phyloP scores from a whole-genome alignment of 2,329 filamentous ascomycete species.

The Ascochyta clinopodiicola region DNA sequence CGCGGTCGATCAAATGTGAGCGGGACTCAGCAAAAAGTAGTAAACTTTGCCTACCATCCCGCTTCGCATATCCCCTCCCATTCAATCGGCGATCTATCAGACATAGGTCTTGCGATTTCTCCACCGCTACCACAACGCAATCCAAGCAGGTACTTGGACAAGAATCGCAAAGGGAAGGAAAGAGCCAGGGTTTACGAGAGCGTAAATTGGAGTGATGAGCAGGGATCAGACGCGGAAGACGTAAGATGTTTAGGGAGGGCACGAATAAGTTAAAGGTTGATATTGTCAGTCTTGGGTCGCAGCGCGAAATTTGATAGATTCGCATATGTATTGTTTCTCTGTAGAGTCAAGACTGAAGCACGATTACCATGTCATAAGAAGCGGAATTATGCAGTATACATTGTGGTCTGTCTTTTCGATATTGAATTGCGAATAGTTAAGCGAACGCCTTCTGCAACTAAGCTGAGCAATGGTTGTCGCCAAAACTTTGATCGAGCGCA shows the following conservation, averaged over 20 bases:
- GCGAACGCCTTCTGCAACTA: not conserved
- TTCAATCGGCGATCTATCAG: not conserved
- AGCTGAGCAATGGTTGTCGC: not conserved
- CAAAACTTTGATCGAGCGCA: too few species aligned
- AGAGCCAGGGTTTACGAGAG: not conserved
- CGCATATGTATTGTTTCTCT: not conserved
- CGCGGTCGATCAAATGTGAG: not conserved
- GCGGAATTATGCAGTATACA: not conserved
- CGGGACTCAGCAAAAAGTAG: not conserved
- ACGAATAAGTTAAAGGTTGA: not conserved
- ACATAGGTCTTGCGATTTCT: conserved; percentile 1
- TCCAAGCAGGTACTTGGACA: not conserved
- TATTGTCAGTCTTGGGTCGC: not conserved
- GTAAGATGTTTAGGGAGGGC: not conserved
- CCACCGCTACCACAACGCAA: not conserved
- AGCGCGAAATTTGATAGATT: not conserved
- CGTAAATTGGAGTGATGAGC: not conserved
- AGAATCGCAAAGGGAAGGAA: not conserved
- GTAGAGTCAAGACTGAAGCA: not conserved
- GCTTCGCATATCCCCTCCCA: not conserved
- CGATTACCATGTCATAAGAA: too few species aligned
- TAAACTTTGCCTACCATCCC: not conserved
- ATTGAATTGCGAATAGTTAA: not conserved
- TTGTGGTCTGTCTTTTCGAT: not conserved
- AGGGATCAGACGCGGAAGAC: not conserved